Base-by-base conservation (phyloP, 1,284 basidiomycete species). In the Pseudozyma sp. region DNA sequence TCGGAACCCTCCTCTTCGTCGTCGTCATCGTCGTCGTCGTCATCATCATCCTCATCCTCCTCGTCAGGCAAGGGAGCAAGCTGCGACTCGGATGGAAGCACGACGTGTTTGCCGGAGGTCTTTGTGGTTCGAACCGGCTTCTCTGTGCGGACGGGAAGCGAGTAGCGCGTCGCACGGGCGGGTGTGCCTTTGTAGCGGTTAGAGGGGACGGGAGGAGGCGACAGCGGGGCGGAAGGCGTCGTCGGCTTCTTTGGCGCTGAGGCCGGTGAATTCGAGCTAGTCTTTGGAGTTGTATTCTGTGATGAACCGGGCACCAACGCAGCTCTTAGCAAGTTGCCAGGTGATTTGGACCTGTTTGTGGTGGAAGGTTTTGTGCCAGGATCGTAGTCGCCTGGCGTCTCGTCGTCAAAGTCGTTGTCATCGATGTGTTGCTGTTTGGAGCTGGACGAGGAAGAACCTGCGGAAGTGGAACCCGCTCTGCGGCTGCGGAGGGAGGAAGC, bases 11-110 rank as follows among this genome's bases (percentile, higher is more conserved):
- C 82, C 33, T 80, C 79, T 29, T 84, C 82, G 2, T 81, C 76
- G 43, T 73, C 82, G 3, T 81, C 77, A 37, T 74, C 78, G 2
- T 76, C 73, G 7, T 79, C 81, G 1, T 75, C 76, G 0, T 81
- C 81, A 8, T 78, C 78, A 6, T 91, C 68, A 6, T 87, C 86
- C 1, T 86, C 86, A 0, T 86, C 81, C 10, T 77, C 78, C 11
- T 73, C 69, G 33, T 46, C 62, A 0, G 88, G 88, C 6, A 94
- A 85, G 0, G 94, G 92, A 62, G 90, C 91, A 1, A 94, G 93
- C 85, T 97, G 94, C 3, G 93, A 92, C 50, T 91, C 94, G 49
- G 92, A 93, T 0, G 94, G 94, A 11, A 97, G 88, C 19, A 94
- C 88, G 7, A 97, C 94, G 73, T 96, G 92, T 82, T 93, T 94